A percentile compares a stretch with the other conserved stretches of the same genome.
These are phyloP conservation scores for Solanum sitiens DNA, from an alignment of 257 asterid species.

Conservation along the genomic window DNA sequence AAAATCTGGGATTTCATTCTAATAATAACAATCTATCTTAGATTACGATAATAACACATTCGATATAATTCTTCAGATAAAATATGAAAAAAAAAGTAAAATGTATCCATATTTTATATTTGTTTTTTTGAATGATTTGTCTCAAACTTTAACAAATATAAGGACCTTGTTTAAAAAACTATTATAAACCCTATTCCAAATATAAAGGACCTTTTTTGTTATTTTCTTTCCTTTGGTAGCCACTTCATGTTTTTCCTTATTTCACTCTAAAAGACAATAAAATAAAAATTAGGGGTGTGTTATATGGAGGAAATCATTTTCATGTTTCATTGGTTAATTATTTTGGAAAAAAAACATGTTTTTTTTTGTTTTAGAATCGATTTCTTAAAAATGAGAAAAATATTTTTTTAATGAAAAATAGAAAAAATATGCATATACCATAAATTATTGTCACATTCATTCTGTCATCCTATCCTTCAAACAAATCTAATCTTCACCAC, in stretches of 20 bases:
- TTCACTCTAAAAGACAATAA: no score
- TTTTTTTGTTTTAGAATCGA: no score
- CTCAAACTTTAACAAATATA: neutral
- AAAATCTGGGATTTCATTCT: neutral
- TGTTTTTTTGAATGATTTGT: neutral
- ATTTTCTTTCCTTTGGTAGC: no score
- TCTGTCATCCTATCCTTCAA: neutral
- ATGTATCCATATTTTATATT: neutral
- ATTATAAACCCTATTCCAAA: no score
- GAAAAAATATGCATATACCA: rapidly evolving
- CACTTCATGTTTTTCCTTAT: no score
- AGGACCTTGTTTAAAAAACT: no score
- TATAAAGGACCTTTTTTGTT: no score
- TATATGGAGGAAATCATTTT: neutral
- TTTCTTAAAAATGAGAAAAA: no score
- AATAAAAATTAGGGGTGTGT: no score
- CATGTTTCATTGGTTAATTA: neutral
- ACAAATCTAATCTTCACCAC: neutral
- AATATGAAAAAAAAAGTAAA: neutral
- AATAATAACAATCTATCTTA: neutral
- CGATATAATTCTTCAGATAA: neutral
- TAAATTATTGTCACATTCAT: neutral
- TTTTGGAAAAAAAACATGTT: neutral
- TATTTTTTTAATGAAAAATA: no score
- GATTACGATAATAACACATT: neutral